phyloP scores from a whole-genome alignment of 2,329 filamentous ascomycete species.

The Xylaria sp. region DNA sequence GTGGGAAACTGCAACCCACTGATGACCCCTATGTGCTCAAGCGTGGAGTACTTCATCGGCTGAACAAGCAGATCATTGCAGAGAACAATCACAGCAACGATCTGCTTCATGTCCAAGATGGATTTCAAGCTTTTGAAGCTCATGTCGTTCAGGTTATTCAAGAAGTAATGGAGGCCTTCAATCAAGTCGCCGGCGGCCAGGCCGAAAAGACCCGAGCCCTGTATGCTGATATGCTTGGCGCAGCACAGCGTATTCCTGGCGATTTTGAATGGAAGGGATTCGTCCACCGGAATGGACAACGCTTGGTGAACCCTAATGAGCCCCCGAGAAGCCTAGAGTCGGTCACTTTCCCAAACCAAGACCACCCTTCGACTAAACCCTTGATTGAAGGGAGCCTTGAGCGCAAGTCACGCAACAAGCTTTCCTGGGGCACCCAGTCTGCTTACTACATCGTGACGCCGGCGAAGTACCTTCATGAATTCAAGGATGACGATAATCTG shows the following conservation, averaged over 20 bases:
- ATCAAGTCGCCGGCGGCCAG: constrained; percentile 79
- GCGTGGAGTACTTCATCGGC: constrained; percentile 79
- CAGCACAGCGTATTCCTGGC: constrained; percentile 75
- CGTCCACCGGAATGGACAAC: constrained; percentile 68
- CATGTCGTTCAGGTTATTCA: constrained; percentile 86
- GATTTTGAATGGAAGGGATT: constrained; percentile 96
- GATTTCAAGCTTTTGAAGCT: constrained; percentile 84
- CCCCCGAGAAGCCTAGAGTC: constrained; percentile 74
- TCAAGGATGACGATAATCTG: constrained; percentile 84
- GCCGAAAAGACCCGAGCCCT: constrained; percentile 80
- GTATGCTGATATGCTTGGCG: constrained; percentile 81
- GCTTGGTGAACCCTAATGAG: constrained; percentile 78
- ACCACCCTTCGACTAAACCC: constrained; percentile 78
- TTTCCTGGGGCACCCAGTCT: constrained; percentile 75
- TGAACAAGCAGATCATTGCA: constrained; percentile 89
- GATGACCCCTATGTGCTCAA: constrained; percentile 90
- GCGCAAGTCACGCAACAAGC: constrained; percentile 87
- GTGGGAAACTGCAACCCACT: constrained; percentile 70
- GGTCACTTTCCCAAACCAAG: constrained; percentile 87
- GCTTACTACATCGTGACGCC: constrained; percentile 92
- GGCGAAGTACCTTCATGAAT: constrained; percentile 90
- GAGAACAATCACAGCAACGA: constrained; percentile 98
- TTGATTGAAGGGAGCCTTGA: constrained; percentile 88
- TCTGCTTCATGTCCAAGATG: constrained; percentile 87
- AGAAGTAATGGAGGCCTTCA: constrained; percentile 81